These are phyloP conservation scores for Epichloe uncinata DNA, from an alignment of 2,329 filamentous ascomycete species.

Conservation along the genomic window DNA sequence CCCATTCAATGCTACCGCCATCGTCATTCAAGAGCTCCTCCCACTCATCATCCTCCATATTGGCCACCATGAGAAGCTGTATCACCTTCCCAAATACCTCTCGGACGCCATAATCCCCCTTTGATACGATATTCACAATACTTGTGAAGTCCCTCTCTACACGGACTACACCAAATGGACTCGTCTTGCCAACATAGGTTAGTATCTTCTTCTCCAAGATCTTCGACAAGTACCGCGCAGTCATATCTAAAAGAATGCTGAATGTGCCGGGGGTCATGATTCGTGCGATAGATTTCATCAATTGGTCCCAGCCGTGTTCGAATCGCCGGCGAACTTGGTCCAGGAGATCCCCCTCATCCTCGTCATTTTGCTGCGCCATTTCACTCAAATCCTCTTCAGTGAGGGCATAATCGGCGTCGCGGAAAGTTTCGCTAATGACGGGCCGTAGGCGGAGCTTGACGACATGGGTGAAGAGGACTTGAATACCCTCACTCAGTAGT, in stretches of 20 bases:
- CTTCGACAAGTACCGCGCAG: constrained; percentile 60
- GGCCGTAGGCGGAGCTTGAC: constrained; percentile 74
- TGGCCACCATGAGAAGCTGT: constrained; percentile 76
- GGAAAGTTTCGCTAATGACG: constrained; percentile 77
- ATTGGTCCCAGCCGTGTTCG: constrained; percentile 69
- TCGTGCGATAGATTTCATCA: constrained; percentile 74
- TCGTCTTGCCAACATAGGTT: constrained; percentile 66
- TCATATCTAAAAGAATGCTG: constrained; percentile 59
- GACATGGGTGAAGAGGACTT: constrained; percentile 77
- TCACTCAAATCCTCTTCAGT: constrained; percentile 48
- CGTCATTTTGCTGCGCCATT: constrained; percentile 38
- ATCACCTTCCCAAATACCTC: constrained; percentile 64
- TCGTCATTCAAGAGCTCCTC: constrained; percentile 49
- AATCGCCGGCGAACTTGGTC: constrained; percentile 69
- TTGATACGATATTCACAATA: constrained; percentile 54
- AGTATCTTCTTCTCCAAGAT: constrained; percentile 81
- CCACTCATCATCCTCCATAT: constrained; percentile 96
- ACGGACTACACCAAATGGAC: constrained; percentile 66
- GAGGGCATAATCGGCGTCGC: constrained; percentile 76
- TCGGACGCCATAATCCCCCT: constrained; percentile 59
- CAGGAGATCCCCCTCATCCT: constrained; percentile 37
- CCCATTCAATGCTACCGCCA: constrained; percentile 57
- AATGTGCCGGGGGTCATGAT: constrained; percentile 73
- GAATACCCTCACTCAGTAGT: constrained; percentile 69
- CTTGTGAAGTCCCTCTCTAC: constrained; percentile 75